Conservation (phyloP, 2,329 filamentous ascomycete species). For the Didymella glomerata region DNA sequence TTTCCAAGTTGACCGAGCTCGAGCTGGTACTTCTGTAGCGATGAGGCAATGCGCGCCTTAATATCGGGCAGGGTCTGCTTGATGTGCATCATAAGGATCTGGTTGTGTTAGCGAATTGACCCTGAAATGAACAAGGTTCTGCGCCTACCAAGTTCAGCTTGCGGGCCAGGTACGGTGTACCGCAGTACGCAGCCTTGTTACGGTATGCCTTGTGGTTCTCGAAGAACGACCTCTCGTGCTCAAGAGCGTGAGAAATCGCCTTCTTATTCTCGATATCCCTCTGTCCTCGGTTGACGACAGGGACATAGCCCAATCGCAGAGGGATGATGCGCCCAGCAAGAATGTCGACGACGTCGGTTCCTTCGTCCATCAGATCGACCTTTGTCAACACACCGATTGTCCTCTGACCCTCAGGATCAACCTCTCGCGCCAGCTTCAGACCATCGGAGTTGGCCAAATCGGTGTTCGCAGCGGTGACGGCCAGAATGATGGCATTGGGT, state of each 20-base stretch:
- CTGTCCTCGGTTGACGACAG: constrained; percentile 97
- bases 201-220: constrained; percentile 98
- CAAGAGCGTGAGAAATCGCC: constrained; percentile 86
- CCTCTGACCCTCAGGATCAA: constrained; percentile 95
- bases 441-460: constrained; percentile 99
- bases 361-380: constrained; percentile 98
- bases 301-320: constrained; percentile 91
- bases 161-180: constrained; percentile 93
- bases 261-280: constrained; percentile 99
- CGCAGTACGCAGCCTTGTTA: constrained; percentile 98
- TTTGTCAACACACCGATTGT: constrained; percentile 99
- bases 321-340: constrained; percentile 97
- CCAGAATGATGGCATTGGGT: constrained; percentile 96
- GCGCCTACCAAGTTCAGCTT: constrained; percentile 83
- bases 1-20: constrained; percentile 87
- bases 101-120: constrained; percentile 36
- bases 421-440: constrained; percentile 92
- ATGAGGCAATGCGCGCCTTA: constrained; percentile 94
- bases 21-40: constrained; percentile 86
- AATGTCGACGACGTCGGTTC: constrained; percentile 98
- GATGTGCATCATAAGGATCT: constrained; percentile 99
- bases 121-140: background rate
- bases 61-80: constrained; percentile 99
- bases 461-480: constrained; percentile 94
- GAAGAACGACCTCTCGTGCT: constrained; percentile 96